These are phyloP conservation scores for Chaetomium sp. DNA, from an alignment of 2,329 filamentous ascomycete genomes.

Conservation along the genomic window DNA sequence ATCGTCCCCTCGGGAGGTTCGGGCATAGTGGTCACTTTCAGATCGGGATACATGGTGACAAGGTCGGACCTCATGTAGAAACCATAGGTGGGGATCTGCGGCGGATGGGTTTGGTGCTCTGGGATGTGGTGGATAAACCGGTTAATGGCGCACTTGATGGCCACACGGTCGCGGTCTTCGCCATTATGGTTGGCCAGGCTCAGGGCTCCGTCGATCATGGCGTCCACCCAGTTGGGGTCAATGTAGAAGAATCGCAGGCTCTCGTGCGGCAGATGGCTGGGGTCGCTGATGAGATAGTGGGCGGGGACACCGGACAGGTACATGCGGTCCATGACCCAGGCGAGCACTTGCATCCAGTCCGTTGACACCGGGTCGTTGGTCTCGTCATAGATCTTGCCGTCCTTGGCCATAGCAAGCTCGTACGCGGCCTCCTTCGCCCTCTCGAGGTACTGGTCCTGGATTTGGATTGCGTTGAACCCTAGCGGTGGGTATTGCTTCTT, in stretches of 20 bases:
- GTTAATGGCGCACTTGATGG: constrained; percentile 42
- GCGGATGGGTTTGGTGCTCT: constrained; percentile 25
- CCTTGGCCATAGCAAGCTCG: not conserved
- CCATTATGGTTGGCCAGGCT: constrained; percentile 45
- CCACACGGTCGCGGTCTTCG: constrained; percentile 34
- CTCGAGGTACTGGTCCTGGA: not conserved
- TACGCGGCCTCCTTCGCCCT: not conserved
- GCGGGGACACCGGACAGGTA: constrained; percentile 44
- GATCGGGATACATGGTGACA: constrained; percentile 44
- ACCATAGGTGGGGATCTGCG: constrained; percentile 44
- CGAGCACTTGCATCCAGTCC: constrained; percentile 45
- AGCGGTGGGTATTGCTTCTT: constrained; percentile 9
- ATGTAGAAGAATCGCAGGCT: constrained; percentile 49
- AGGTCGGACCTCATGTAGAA: constrained; percentile 45
- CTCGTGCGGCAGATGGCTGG: constrained; percentile 42
- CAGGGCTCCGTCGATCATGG: constrained; percentile 49
- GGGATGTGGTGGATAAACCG: constrained; percentile 35
- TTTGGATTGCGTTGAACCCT: not conserved
- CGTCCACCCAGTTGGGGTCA: constrained; percentile 48
- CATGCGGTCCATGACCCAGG: constrained; percentile 44
- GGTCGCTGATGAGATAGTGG: constrained; percentile 47
- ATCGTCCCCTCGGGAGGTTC: not conserved
- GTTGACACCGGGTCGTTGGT: constrained; percentile 37
- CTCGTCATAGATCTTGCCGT: constrained; percentile 38
- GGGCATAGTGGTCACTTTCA: constrained; percentile 28